phyloP scores from a whole-genome alignment of 2,329 filamentous ascomycete species.

The Fusarium beomiforme region DNA sequence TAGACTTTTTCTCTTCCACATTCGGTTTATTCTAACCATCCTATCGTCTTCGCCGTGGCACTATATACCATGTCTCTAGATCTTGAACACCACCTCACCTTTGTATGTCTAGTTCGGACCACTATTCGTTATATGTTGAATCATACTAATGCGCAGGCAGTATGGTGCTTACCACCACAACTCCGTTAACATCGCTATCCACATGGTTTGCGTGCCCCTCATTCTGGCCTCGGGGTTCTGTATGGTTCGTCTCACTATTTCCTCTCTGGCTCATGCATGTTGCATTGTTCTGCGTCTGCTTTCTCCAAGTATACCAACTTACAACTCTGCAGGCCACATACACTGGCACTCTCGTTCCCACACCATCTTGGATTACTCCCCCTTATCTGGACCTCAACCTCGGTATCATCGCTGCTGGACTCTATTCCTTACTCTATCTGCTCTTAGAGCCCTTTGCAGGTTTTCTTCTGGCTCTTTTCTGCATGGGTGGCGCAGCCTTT shows the following conservation, averaged over 20 bases:
- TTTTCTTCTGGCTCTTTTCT: slow-evolving; percentile 76
- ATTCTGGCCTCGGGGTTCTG: slow-evolving; percentile 77
- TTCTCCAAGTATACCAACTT: not conserved
- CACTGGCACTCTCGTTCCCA: slow-evolving; percentile 69
- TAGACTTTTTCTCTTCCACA: slow-evolving; percentile 10
- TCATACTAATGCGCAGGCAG: slow-evolving; percentile 55
- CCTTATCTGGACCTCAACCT: slow-evolving; percentile 74
- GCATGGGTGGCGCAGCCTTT: slow-evolving; percentile 78
- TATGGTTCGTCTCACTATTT: slow-evolving; percentile 65
- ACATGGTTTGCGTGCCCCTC: slow-evolving; percentile 81
- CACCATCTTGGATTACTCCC: slow-evolving; percentile 73
- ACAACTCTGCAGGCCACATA: slow-evolving; percentile 63
- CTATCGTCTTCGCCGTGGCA: slow-evolving; percentile 21
- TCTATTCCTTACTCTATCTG: slow-evolving; percentile 84
- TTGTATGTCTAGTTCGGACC: slow-evolving; percentile 64
- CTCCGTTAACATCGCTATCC: slow-evolving; percentile 79
- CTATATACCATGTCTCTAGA: slow-evolving; percentile 70
- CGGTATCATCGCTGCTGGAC: slow-evolving; percentile 69
- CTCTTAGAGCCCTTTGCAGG: slow-evolving; percentile 95
- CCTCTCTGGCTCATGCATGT: not conserved
- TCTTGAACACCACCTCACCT: slow-evolving; percentile 83
- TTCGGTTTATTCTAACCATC: not conserved
- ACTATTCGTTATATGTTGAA: not conserved
- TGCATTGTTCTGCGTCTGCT: not conserved
- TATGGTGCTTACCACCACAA: slow-evolving; percentile 89